phyloP scores from a whole-genome alignment of 129 eudicot genomes.

The Rutidosis leptorrhynchoides region DNA sequence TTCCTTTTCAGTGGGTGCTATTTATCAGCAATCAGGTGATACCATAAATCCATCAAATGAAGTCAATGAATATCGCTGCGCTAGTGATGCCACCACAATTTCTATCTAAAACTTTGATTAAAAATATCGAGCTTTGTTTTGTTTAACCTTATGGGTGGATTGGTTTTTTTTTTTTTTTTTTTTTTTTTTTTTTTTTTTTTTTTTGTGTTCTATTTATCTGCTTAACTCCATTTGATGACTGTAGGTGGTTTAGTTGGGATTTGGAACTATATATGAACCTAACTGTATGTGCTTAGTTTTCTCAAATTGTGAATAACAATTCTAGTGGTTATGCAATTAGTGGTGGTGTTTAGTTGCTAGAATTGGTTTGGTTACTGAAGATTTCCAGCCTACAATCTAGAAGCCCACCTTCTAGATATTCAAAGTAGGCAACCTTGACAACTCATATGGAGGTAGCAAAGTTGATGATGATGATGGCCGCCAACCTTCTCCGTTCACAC shows the following conservation, averaged over 20 bases:
- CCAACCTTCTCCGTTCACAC: no score
- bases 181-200: background rate
- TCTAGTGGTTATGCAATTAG: background rate
- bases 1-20: conserved; percentile 24
- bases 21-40: conserved; percentile 13
- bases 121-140: background rate
- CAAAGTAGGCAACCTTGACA: no score
- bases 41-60: conserved; percentile 28
- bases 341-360: background rate
- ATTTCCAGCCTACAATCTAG: no score
- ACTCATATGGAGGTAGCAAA: no score
- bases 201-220: background rate
- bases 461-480: no score
- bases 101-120: conserved; percentile 10
- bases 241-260: background rate
- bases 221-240: background rate
- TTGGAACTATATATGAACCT: background rate
- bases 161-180: background rate
- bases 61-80: conserved; percentile 4
- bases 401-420: no score
- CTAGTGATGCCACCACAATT: conserved; percentile 31
- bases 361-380: background rate
- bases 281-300: background rate
- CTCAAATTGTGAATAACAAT: no score
- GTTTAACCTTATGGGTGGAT: background rate